These are phyloP conservation scores for Ustulina deusta DNA, from an alignment of 2,329 filamentous ascomycete species.

Conservation along the genomic window DNA sequence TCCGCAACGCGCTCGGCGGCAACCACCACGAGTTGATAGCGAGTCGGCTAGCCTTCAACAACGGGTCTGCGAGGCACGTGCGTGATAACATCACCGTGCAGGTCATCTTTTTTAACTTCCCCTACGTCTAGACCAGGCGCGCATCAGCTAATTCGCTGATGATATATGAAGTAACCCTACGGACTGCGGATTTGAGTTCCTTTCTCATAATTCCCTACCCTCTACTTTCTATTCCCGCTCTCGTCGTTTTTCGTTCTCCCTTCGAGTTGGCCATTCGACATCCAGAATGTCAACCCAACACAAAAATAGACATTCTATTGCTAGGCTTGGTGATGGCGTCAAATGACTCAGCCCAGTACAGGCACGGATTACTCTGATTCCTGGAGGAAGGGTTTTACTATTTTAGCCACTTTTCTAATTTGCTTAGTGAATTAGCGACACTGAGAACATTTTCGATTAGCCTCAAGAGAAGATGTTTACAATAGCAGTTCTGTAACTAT, in stretches of 20 bases:
- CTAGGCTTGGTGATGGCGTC: background rate
- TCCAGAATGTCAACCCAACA: too few relatives aligned
- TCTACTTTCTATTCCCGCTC: too few relatives aligned
- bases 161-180: too few relatives aligned
- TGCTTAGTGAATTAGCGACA: background rate
- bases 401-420: background rate
- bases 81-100: conserved; percentile 16
- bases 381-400: background rate
- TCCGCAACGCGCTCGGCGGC: conserved; percentile 15
- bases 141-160: too few relatives aligned
- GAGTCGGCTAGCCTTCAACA: background rate
- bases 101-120: conserved; percentile 8
- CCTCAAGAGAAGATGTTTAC: background rate
- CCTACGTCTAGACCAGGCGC: too few relatives aligned
- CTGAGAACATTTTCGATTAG: background rate
- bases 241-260: too few relatives aligned
- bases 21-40: conserved; percentile 2
- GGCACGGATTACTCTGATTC: background rate
- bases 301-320: too few relatives aligned
- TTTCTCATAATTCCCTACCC: too few relatives aligned
- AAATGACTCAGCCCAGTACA: background rate
- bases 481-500: background rate
- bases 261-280: too few relatives aligned
- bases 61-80: too few relatives aligned
- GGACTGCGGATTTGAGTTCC: too few relatives aligned